These are phyloP conservation scores for Casuarina equisetifolia DNA, from an alignment of 306 rosid species.

Conservation along the genomic window DNA sequence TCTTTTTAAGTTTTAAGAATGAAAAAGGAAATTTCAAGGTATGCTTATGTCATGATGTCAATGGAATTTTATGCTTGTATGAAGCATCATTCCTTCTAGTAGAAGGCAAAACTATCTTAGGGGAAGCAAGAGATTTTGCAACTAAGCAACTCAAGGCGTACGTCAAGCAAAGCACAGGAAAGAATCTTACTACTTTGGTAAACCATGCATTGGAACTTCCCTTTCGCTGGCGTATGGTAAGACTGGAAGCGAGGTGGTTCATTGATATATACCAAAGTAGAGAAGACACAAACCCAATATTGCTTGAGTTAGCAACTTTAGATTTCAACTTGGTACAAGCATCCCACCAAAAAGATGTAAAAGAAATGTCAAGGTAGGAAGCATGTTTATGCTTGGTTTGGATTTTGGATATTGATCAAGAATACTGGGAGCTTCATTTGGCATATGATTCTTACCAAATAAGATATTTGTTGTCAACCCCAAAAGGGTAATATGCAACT, in stretches of 20 bases:
- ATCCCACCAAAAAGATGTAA: too few relatives aligned
- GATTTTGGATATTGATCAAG: too few relatives aligned
- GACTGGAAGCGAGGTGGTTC: slow-evolving; percentile 27
- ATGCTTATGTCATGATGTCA: not conserved
- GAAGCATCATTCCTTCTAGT: slow-evolving; percentile 34
- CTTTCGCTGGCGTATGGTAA: slow-evolving; percentile 20
- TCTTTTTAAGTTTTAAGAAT: slow-evolving; percentile 22
- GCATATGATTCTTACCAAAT: too few relatives aligned
- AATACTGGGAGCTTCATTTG: too few relatives aligned
- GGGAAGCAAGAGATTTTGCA: slow-evolving; percentile 28
- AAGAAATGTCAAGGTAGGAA: slow-evolving; percentile 13
- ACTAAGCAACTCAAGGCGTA: slow-evolving; percentile 3
- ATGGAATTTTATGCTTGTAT: slow-evolving; percentile 31
- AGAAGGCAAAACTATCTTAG: slow-evolving; percentile 30
- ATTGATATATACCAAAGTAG: slow-evolving; percentile 13
- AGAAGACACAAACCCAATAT: not conserved
- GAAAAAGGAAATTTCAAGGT: slow-evolving; percentile 13
- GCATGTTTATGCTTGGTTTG: not conserved
- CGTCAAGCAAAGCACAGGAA: not conserved
- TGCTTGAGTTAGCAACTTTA: too few relatives aligned
- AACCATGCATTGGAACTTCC: slow-evolving; percentile 25
- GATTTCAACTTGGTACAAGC: too few relatives aligned
- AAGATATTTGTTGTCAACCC: too few relatives aligned
- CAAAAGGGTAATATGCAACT: too few relatives aligned
- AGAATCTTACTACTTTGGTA: not conserved